Base-by-base conservation (phyloP, 495 filamentous ascomycete genomes). In the Penicillium parvum region DNA sequence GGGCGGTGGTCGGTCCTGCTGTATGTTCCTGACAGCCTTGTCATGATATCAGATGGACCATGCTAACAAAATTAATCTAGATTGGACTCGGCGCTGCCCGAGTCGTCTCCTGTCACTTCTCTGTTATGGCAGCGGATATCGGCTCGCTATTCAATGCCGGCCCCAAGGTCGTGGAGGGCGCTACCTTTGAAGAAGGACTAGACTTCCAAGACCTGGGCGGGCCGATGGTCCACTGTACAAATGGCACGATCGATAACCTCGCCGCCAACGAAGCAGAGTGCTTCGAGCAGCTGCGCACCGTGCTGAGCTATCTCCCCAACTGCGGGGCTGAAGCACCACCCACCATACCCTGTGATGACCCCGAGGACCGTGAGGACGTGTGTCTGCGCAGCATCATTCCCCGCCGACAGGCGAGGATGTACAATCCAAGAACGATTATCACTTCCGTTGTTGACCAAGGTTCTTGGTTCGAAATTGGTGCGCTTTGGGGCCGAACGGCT, bases 221-320 rank as follows among this genome's bases (percentile, higher is more conserved):
- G 0, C 73, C 74, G 10, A 52, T 60, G 49, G 72, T 84, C 47
- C 80, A 84, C 46, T 81, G 78, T 52, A 78, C 73, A 5, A 82
- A 84, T 40, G 80, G 80, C 1, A 84, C 79, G 1, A 80, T 84
- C 41, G 80, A 84, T 46, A 82, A 84, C 43, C 58, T 81, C 4
- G 79, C 80, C 0, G 66, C 68, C 5, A 73, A 80, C 45, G 80
- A 84, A 55, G 64, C 66, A 8, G 77, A 73, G 18, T 79, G 76
- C 46, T 82, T 78, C 45, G 72, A 78, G 48, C 79, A 83, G 47
- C 53, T 83, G 14, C 68, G 76, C 7, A 73, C 67, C 1, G 70
- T 83, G 1, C 52, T 82, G 20, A 50, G 63, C 26, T 83, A 77
- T 46, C 55, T 82, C 0, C 79, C 79, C 1, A 78, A 79, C 41